phyloP scores from a whole-genome alignment of 768 basidiomycete species.

The Pulveroboletus frians region DNA sequence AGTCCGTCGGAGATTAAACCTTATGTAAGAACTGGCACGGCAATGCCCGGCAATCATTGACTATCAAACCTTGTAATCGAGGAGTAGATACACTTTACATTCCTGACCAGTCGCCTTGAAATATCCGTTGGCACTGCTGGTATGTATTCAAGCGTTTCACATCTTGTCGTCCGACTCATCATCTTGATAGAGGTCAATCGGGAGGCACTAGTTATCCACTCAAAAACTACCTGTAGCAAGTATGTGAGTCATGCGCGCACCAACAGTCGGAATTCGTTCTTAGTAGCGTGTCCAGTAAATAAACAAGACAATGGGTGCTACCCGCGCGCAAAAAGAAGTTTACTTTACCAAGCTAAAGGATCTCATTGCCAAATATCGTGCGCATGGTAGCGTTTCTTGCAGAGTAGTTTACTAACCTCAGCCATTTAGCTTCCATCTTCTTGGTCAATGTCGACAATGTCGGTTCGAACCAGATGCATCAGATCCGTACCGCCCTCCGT shows the following conservation, averaged over 20 bases:
- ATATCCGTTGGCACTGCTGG: conserved; percentile 90
- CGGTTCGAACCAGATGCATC: conserved; percentile 99
- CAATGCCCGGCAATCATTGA: conserved; percentile 11
- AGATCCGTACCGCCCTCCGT: conserved; percentile 92
- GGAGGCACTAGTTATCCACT: conserved; percentile 63
- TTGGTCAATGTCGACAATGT: conserved; percentile 99
- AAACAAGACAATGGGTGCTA: conserved; percentile 75
- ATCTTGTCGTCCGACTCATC: conserved; percentile 2
- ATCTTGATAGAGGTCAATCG: conserved; percentile 75
- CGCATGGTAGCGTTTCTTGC: conserved; percentile 31
- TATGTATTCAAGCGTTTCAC: conserved; percentile 28
- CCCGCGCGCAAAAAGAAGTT: conserved; percentile 81
- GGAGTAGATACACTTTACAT: conserved; percentile 10
- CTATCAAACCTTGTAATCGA: conserved; percentile 24
- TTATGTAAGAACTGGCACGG: conserved; percentile 28
- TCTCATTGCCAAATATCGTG: conserved; percentile 85
- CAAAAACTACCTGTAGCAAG: conserved; percentile 21
- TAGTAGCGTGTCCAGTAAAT: conserved; percentile 9
- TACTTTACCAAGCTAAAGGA: conserved; percentile 95
- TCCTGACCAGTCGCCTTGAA: conserved; percentile 68
- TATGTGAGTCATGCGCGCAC: conserved; percentile 21
- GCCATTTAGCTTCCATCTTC: conserved; percentile 86
- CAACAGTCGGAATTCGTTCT: neutral
- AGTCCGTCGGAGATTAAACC: conserved; percentile 24
- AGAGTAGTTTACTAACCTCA: neutral